Conservation (phyloP, 78 protist species). For the Polysphondylium violaceum region DNA sequence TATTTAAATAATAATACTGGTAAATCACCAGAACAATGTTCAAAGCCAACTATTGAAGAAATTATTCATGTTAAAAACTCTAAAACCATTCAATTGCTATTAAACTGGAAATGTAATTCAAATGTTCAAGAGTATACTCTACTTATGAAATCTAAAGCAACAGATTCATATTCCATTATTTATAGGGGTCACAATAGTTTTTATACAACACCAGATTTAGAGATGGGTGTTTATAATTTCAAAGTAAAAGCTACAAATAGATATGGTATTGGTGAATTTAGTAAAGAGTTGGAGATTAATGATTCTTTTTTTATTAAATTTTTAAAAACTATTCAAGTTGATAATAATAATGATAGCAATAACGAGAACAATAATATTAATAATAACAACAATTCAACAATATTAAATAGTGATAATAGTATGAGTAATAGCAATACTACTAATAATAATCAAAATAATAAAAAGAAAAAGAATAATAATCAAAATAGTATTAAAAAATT, state of each 20-base stretch:
- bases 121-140: constrained; percentile 48
- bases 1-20: constrained; percentile 6
- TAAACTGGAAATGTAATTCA: constrained; percentile 54
- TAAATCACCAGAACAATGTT: constrained; percentile 59
- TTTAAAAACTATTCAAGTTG: not conserved
- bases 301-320: not conserved
- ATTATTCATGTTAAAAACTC: not conserved
- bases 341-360: not conserved
- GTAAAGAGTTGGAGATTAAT: constrained; percentile 20
- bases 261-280: constrained; percentile 58
- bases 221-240: constrained; percentile 2
- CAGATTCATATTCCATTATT: not conserved
- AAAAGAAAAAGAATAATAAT: constrained; percentile 15
- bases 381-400: not conserved
- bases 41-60: constrained; percentile 54
- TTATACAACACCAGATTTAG: constrained; percentile 34
- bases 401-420: no score
- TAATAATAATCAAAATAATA: not conserved
- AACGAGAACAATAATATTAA: not conserved
- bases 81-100: constrained; percentile 19
- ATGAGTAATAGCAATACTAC: no score
- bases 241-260: constrained; percentile 57
- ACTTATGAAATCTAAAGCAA: not conserved
- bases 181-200: constrained; percentile 59
- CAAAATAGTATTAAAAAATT: constrained; percentile 26